Evolutionary conservation across 345 rosid genomes (phyloP), one percentile per base, ranked within the genome.

Genomic region (Eucalyptus decipiens): DNA sequence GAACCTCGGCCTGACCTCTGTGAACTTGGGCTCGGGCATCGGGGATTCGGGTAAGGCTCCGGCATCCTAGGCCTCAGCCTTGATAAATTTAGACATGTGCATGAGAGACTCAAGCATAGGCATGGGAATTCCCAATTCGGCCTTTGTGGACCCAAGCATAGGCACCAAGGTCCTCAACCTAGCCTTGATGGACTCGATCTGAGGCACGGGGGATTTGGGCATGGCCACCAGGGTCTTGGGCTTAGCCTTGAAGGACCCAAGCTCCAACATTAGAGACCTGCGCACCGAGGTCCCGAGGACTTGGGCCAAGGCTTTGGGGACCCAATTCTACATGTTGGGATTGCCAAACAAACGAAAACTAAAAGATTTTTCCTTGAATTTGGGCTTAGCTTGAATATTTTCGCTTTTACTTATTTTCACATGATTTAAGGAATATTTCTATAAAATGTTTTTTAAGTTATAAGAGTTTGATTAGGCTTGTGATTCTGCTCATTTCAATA

Each of bases 321-420:
- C 11, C 26, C 58, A 52, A 52, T 52, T 21, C 4, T 52, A 52
- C 5, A 21, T 0, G 11, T 52, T 52, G 26, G 26, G 11, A 52
- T 0, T 0, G 0, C 24, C 24, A 8, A 52, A 8, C 24, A 52
- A 52, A 52, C 1, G 2, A 8, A 52, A 52, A 8, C 2, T 21
- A 8, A 8, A 7, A 52, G 0, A 8, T 1, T 1, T n/a, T n/a
- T 65, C 18, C 21, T 67, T 16, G 21, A 67, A 17, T 67, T 8
- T 67, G 18, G 1, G 3, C 15, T 65, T 65, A 14, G 72, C 34
- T 14, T 30, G 9, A 65, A 65, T 65, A n/a, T 30, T 65, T 65
- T 15, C 0, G 76, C 76, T n/a, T 65, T n/a, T 65, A 65, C 19
- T 4, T 2, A 65, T 65, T 65, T 65, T n/a, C 32, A 65, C 17